A percentile compares a stretch with the other conserved stretches of the same genome.
These are phyloP conservation scores for Sextonia rubra DNA, from an alignment of 164 flowering plant species.

Conservation along the genomic window DNA sequence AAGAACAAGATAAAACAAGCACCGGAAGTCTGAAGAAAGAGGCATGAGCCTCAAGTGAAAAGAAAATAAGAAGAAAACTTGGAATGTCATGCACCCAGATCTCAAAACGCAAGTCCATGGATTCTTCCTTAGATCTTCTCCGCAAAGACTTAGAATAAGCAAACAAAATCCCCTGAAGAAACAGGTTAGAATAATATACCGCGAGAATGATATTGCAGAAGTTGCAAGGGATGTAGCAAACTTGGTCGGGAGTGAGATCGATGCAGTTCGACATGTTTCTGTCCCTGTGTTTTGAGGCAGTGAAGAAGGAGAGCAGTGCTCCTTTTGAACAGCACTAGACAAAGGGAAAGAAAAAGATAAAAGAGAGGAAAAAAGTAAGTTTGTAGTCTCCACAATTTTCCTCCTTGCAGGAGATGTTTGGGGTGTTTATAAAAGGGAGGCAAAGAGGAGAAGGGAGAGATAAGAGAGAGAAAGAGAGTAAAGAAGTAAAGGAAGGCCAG, in stretches of 20 bases:
- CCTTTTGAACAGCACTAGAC: background rate
- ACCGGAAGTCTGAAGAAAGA: background rate
- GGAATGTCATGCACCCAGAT: background rate
- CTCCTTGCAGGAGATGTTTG: conserved; percentile 1
- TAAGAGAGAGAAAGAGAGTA: conserved; percentile 5
- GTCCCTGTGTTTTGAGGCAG: background rate
- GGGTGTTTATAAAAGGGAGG: background rate
- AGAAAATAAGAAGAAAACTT: background rate
- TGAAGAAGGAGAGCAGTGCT: background rate
- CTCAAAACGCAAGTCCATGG: background rate
- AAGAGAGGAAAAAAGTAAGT: background rate
- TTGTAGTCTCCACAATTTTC: background rate
- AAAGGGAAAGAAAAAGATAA: background rate
- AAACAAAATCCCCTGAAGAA: background rate
- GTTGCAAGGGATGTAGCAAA: conserved; percentile 93
- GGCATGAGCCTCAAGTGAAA: background rate
- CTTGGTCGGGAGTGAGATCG: conserved; percentile 70
- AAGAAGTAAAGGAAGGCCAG: background rate
- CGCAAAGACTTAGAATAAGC: background rate
- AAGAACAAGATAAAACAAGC: background rate
- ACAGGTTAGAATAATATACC: conserved; percentile 35
- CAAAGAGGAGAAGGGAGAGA: background rate
- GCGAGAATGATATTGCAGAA: conserved; percentile 95
- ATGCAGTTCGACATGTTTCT: conserved; percentile 36
- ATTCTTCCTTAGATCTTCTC: background rate